Base-by-base conservation (phyloP, 768 basidiomycete genomes). In the Vararia minispora region DNA sequence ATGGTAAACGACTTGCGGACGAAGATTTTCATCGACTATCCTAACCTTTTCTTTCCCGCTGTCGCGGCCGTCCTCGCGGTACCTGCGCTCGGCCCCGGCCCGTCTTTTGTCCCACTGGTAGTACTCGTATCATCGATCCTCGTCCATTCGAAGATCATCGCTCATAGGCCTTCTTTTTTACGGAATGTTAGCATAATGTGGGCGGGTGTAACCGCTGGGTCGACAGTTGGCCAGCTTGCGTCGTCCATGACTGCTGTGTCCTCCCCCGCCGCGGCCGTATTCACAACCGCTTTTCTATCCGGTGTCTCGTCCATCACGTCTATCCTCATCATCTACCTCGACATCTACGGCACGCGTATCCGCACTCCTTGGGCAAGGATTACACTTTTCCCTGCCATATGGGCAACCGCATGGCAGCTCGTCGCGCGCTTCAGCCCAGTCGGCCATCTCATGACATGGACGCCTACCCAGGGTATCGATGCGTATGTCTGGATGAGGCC, bases 391-490 rank as follows among this genome's bases (percentile, higher is more conserved):
- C 85, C 85, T 0, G 66, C 69, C 0, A 47, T 82, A 16, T 89
- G 84, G 85, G 65, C 75, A 3, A 67, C 71, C 1, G 47, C 64
- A 3, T 86, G 83, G 83, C 66, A 58, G 36, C 48, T 52, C 1
- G 43, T 74, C 0, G 69, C 82, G 1, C 65, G 58, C 43, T 11
- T 69, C 21, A 84, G 72, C 49, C 82, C 82, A 1, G 54, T 86
- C 6, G 87, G 86, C 7, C 70, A 79, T 40, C 68, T 89, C 9
- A 62, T 74, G 7, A 70, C 76, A 12, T 89, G 85, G 85, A 77
- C 68, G 23, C 76, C 82, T 8, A 61, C 72, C 11, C 54, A 65
- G 6, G 68, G 69, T 4, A 53, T 66, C 24, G 65, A 66, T 6
- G 58, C 68, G 0, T 89, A 88, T 50, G 51, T 51, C 3, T 90